A percentile compares a stretch with the other conserved stretches of the same genome.
These are phyloP conservation scores for Nicotiana sylvestris DNA, from an alignment of 257 asterid genomes.

Conservation along the genomic window DNA sequence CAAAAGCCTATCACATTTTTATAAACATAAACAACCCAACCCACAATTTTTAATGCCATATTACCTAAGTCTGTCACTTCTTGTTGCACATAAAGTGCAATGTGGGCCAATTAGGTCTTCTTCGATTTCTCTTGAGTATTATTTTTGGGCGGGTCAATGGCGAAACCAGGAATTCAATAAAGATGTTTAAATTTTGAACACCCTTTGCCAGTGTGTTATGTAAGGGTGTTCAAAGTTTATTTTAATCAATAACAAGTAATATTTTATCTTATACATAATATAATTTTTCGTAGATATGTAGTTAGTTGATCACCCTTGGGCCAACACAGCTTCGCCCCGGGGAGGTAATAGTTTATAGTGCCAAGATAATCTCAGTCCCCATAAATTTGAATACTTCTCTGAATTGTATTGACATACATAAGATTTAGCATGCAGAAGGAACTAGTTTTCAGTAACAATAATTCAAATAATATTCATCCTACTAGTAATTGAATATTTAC, in stretches of 20 bases:
- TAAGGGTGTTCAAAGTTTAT: no score
- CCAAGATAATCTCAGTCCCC: neutral
- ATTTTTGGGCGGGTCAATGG: no score
- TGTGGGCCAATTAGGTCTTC: neutral
- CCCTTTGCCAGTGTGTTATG: no score
- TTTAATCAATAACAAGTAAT: no score
- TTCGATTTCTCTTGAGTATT: neutral
- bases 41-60: neutral
- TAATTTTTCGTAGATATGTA: no score
- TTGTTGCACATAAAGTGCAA: neutral
- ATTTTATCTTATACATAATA: no score
- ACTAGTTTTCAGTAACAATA: neutral
- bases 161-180: no score
- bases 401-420: neutral
- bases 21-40: neutral
- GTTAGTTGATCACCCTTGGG: no score
- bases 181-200: no score
- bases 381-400: neutral
- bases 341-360: neutral
- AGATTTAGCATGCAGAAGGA: neutral
- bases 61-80: neutral
- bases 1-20: slow-evolving; percentile 12
- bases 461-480: no score
- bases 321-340: neutral
- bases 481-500: no score